These are phyloP conservation scores for Chaetoceros muelleri DNA, from an alignment of 108 stramenopile genomes.

Conservation along the genomic window DNA sequence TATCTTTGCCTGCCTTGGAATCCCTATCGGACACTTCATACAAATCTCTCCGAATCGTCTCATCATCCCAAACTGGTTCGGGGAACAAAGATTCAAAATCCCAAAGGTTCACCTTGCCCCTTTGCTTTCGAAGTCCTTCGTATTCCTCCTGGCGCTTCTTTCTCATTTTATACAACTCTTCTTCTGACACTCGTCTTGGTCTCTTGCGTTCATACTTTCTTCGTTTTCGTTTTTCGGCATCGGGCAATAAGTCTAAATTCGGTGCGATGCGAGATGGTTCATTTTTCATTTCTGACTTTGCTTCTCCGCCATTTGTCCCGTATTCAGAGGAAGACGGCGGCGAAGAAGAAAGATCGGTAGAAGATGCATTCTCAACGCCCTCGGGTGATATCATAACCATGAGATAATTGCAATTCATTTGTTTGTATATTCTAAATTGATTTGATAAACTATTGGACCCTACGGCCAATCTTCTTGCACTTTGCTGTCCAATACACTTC, in stretches of 20 bases:
- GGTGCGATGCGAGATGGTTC: neutral
- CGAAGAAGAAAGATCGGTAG: neutral
- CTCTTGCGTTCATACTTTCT: conserved; percentile 26
- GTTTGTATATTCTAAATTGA: no score
- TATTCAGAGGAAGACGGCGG: neutral
- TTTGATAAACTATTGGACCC: no score
- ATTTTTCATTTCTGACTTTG: neutral
- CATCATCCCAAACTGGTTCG: conserved; percentile 58
- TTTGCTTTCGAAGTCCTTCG: conserved; percentile 39
- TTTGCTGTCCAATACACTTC: no score
- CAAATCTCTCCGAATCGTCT: conserved; percentile 57
- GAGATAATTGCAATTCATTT: no score
- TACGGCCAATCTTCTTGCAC: no score
- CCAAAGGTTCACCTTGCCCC: conserved; percentile 57
- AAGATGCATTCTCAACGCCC: neutral
- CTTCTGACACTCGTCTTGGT: conserved; percentile 23
- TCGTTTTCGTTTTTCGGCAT: conserved; percentile 9
- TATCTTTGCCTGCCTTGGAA: conserved; percentile 3
- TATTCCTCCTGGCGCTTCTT: conserved; percentile 47
- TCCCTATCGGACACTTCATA: conserved; percentile 33
- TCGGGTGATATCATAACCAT: neutral
- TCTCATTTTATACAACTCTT: conserved; percentile 12
- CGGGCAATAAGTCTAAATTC: neutral
- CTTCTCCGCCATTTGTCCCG: no score
- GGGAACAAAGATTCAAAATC: conserved; percentile 76